Evolutionary conservation across 2,329 filamentous ascomycete species (phyloP), one percentile per base, ranked within the genome.

Genomic region (Hypoxylon rubiginosum): DNA sequence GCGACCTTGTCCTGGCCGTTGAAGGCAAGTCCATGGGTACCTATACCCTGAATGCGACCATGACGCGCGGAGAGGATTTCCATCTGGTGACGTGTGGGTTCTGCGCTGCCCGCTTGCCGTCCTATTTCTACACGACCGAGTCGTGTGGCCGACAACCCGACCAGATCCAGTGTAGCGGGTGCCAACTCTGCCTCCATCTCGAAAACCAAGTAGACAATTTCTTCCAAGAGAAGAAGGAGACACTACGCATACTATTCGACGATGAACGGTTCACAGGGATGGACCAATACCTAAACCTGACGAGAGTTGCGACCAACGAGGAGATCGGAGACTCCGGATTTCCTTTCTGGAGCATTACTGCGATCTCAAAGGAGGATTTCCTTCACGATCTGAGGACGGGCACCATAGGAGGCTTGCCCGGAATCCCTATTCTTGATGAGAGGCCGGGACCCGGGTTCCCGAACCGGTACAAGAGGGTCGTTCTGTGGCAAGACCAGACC

Each of bases 81-180:
- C 17, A 5, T 1, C 51, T 73, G 1, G 17, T 53, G 0, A 15
- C 21, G 7, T 76, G 74, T 26, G 24, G 13, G 0, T n/a, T 10
- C 15, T 76, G 74, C 54, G 0, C 41, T 0, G 45, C 17, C n/a
- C 1, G 51, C 0, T 17, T 74, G 1, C 68, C 71, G 0, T 54
- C 67, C 0, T 68, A 56, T 34, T 74, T 73, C 36, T 76, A 57
- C 26, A 41, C 30, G n/a, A 4, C 7, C 1, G 13, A 66, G 2
- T 58, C 62, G 0, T n/a, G 11, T 48, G 1, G 11, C 13, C 2
- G 64, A 3, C 21, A 3, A 0, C 15, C 11, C 1, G 1, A 45
- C 11, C 28, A 68, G 10, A 13, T 54, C 0, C 4, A 67, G 4
- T 76, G 74, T 26, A 52, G 62, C 10, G 74, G 74, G 0, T 75